A percentile compares a stretch with the other conserved stretches of the same genome.
Conservation (phyloP, 2,329 filamentous ascomycete genomes). For the Calonectria hawksworthii region DNA sequence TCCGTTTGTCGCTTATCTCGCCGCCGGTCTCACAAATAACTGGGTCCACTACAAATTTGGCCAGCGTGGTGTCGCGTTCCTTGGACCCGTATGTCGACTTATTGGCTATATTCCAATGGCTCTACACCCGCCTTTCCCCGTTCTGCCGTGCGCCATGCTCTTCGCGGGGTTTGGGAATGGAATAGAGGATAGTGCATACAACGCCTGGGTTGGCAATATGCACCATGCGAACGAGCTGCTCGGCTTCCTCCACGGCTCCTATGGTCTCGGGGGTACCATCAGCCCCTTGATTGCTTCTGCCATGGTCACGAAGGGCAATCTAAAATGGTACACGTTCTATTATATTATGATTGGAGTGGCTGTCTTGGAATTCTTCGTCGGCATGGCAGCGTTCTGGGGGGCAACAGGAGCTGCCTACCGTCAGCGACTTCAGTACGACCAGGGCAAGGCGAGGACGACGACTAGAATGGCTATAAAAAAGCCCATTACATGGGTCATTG, state of each 20-base stretch:
- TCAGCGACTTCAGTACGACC: conserved; percentile 45
- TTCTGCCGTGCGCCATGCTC: conserved; percentile 74
- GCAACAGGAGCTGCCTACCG: conserved; percentile 70
- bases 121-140: conserved; percentile 78
- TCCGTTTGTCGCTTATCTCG: conserved; percentile 75
- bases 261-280: conserved; percentile 79
- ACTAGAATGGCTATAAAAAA: conserved; percentile 60
- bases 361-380: conserved; percentile 67
- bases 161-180: conserved; percentile 81
- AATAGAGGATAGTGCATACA: conserved; percentile 72
- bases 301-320: conserved; percentile 74
- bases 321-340: conserved; percentile 82
- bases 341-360: conserved; percentile 78
- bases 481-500: conserved; percentile 78
- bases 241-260: conserved; percentile 79
- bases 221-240: conserved; percentile 79
- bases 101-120: conserved; percentile 75
- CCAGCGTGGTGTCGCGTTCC: conserved; percentile 78
- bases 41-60: conserved; percentile 74
- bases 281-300: conserved; percentile 79
- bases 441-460: conserved; percentile 59
- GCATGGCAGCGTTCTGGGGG: conserved; percentile 72
- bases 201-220: conserved; percentile 78
- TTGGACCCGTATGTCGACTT: conserved; percentile 74
- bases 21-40: conserved; percentile 75